Base-by-base conservation (phyloP, 257 asterid genomes). In the Cynanchum wilfordii region DNA sequence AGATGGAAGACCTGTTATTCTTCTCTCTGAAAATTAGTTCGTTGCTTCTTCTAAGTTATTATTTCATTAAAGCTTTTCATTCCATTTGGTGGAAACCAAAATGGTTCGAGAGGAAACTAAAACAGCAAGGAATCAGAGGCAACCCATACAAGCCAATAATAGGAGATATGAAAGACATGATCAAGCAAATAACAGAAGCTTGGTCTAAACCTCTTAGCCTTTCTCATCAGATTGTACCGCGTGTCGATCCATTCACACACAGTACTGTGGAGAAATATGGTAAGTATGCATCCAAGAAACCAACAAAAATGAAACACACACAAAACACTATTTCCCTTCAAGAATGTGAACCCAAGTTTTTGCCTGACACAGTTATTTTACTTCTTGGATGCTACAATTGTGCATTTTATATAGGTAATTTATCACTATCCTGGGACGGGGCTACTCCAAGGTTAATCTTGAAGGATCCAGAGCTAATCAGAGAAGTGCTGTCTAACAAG, bases 201-300 rank as follows among this genome's bases (percentile, higher is more conserved):
- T 80, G 85, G 85, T 80, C 87, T 30, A 84, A 84, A 50, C 90
- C 93, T 13, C 66, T 87, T 42, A 70, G 79, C 76, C 86, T 87
- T 38, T 78, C 85, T 60, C 85, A 87, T 68, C 79, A 72, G 71
- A 84, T 84, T 47, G 83, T 60, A 72, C 74, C 79, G 1, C 76
- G 86, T 7, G 90, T 82, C 13, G 88, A 83, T 80, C 89, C 92
- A 5, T 83, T 85, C 79, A 85, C 84, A 38, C 50, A 66, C 73
- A 55, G 24, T n/a, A 66, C 80, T 6, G 82, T 85, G 17, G 75
- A 77, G 62, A 75, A 87, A 70, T 78, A 87, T 54, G 90, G 92
- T 83, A 74, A 16, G 69, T 60, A 66, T 60, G 27, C 67, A 57
- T 3, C 12, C n/a, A 4, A 8, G n/a, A 52, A 20, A 17, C 73